phyloP scores from a whole-genome alignment of 352 stramenopile genomes.

The Globisporangium paddicum region DNA sequence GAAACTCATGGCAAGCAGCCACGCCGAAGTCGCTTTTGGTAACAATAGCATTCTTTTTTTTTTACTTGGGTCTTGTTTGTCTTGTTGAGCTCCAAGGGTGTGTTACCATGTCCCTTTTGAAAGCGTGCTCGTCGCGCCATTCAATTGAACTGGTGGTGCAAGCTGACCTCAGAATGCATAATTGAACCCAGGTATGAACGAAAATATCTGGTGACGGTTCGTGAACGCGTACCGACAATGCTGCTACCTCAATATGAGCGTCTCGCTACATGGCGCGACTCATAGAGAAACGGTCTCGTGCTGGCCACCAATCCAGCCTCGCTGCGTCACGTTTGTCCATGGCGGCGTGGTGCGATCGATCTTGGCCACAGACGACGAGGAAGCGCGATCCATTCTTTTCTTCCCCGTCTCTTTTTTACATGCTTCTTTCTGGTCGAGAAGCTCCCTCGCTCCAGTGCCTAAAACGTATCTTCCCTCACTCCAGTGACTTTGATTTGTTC shows the following conservation, averaged over 20 bases:
- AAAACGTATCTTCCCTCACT: background rate
- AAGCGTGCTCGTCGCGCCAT: background rate
- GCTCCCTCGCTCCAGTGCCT: background rate
- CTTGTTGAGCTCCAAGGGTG: background rate
- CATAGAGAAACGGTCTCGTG: no score
- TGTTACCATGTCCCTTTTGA: no score
- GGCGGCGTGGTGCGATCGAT: background rate
- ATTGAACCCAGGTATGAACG: no score
- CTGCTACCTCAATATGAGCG: no score
- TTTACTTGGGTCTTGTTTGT: background rate
- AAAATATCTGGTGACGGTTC: no score
- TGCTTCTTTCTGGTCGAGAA: background rate
- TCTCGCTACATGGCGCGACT: no score
- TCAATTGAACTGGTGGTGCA: background rate
- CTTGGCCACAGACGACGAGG: background rate
- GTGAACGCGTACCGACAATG: no score
- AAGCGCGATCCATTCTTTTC: background rate
- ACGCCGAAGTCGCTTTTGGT: background rate
- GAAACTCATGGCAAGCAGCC: background rate
- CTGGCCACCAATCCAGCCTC: no score
- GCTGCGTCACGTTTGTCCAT: no score
- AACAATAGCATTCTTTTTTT: constrained; percentile 10
- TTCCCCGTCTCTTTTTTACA: constrained; percentile 5
- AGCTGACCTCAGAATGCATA: no score
- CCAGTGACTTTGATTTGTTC: background rate